Percentiles rank a stretch among this genome's conserved stretches.
Evolutionary conservation across 1,284 basidiomycete species (phyloP).

Genomic region (Takashimella tepidaria): DNA sequence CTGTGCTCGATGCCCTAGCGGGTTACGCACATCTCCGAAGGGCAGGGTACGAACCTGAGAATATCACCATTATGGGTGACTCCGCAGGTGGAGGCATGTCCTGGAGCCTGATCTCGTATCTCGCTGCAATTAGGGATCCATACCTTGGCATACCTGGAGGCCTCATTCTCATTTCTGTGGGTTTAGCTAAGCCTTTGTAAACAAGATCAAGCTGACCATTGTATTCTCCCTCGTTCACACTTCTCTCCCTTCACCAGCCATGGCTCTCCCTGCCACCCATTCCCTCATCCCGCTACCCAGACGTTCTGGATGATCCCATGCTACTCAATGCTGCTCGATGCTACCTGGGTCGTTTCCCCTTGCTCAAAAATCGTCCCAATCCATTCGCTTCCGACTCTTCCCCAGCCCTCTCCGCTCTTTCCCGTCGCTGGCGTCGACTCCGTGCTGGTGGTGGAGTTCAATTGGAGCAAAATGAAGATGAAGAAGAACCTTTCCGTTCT

Average conservation of each 20-base stretch:
- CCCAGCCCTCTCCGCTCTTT: not conserved
- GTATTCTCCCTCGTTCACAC: too few species aligned
- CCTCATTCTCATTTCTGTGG: slow-evolving; percentile 52
- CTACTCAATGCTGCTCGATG: slow-evolving; percentile 18
- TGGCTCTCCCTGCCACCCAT: slow-evolving; percentile 16
- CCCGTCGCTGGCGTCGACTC: not conserved
- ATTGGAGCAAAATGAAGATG: not conserved
- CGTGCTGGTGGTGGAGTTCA: not conserved
- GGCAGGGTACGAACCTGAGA: slow-evolving; percentile 48
- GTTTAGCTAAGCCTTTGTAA: not conserved
- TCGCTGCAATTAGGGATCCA: slow-evolving; percentile 19
- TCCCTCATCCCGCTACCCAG: slow-evolving; percentile 7
- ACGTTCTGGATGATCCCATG: slow-evolving; percentile 11
- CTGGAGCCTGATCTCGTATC: slow-evolving; percentile 44
- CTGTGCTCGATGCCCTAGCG: slow-evolving; percentile 57
- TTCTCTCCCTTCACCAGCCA: too few species aligned
- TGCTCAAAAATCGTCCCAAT: slow-evolving; percentile 10
- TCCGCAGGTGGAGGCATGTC: slow-evolving; percentile 63
- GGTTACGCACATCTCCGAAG: slow-evolving; percentile 52
- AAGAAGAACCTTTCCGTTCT: not conserved
- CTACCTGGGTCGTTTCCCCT: slow-evolving; percentile 17
- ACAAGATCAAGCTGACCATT: too few species aligned
- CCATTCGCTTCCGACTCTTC: slow-evolving; percentile 9
- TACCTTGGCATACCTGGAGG: slow-evolving; percentile 52
- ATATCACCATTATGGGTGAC: slow-evolving; percentile 60